Evolutionary conservation across 2,329 filamentous ascomycete genomes (phyloP), one percentile per base, ranked within the genome.

Genomic region (Clonostachys sp.): DNA sequence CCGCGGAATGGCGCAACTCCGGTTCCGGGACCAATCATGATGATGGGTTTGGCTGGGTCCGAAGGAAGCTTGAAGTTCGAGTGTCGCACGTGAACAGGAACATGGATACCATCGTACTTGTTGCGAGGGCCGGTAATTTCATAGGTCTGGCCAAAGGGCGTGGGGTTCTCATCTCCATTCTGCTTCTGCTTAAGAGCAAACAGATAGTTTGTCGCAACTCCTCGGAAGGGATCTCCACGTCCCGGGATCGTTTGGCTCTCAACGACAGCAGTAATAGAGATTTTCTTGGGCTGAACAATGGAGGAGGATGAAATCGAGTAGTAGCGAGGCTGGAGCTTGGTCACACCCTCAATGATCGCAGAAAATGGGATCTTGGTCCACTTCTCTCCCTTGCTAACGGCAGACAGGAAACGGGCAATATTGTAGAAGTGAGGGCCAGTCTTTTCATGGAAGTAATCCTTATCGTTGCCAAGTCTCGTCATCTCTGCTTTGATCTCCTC

Each of bases 291-390:
- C 64, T 99, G 91, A 14, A 95, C 91, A 9, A 91, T 68, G 7
- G 94, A 96, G 1, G 94, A 97, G 2, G 95, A 99, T 3, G 94
- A 99, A 67, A 99, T 99, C 44, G 95, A 99, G 75, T 99, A 99
- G 78, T 97, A 99, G 44, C 94, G 89, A 38, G 94, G 92, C 68
- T 99, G 94, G 48, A 99, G 83, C 76, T 96, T 97, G 70, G 85
- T 89, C 51, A 99, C 70, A 55, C 90, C 88, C 75, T 99, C 94
- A 55, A 99, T 91, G 58, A 97, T 84, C 58, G 91, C 84, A 9
- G 94, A 96, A 72, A 99, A 97, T 14, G 94, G 95, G 48, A 96
- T 84, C 47, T 83, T 84, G 47, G 81, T 74, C 88, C 94, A 99
- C 50, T 83, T 83, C 67, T 88, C 74, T 44, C 86, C 84, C 34